These are phyloP conservation scores for Dalbergia cochinchinensis DNA, from an alignment of 306 rosid species.

Conservation along the genomic window DNA sequence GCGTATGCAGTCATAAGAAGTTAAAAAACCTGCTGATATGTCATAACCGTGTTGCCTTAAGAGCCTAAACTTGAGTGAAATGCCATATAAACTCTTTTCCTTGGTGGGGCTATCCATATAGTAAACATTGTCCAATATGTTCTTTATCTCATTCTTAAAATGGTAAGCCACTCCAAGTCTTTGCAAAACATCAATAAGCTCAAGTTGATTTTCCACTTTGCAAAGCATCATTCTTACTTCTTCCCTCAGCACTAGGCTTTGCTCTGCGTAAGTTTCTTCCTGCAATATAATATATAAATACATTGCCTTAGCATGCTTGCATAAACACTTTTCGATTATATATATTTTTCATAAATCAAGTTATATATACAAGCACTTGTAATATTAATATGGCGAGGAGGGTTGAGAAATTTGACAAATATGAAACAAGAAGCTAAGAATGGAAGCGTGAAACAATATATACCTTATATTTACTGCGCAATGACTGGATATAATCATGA, in stretches of 20 bases:
- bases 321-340: too few species aligned
- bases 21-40: constrained; percentile 42
- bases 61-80: constrained; percentile 49
- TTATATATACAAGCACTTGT: too few species aligned
- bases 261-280: neutral
- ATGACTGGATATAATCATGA: too few species aligned
- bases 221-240: constrained; percentile 37
- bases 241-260: neutral
- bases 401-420: too few species aligned
- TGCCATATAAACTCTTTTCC: constrained; percentile 23
- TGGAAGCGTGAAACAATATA: too few species aligned
- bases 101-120: neutral
- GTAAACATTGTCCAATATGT: neutral
- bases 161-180: constrained; percentile 57
- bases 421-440: too few species aligned
- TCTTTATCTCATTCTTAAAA: constrained; percentile 39
- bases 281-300: too few species aligned
- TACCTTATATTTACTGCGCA: too few species aligned
- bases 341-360: too few species aligned
- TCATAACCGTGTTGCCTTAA: constrained; percentile 49
- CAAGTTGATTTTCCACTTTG: constrained; percentile 32
- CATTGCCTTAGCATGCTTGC: too few species aligned
- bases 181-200: constrained; percentile 47
- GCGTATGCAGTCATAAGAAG: neutral
- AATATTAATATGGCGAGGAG: too few species aligned